Conservation (phyloP, 163 green algal species). For the Prototheca wickerhamii region DNA sequence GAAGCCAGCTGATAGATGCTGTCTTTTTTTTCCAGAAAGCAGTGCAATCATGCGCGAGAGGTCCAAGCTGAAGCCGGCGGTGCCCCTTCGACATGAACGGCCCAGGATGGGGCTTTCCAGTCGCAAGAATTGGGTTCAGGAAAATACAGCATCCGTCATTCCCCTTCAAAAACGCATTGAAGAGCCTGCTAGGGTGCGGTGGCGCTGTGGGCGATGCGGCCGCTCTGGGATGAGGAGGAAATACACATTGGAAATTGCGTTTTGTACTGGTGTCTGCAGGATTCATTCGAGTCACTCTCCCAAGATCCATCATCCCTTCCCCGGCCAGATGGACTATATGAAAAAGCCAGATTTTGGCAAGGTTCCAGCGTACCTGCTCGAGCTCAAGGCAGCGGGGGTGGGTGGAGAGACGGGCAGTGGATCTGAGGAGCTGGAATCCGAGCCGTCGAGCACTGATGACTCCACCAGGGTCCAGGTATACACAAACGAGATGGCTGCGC, state of each 20-base stretch:
- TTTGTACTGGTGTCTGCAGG: no score
- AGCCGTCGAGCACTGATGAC: no score
- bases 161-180: neutral
- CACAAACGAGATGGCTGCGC: no score
- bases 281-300: no score
- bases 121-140: constrained; percentile 74
- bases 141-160: constrained; percentile 31
- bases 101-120: constrained; percentile 60
- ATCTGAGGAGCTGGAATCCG: no score
- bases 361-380: constrained; percentile 54
- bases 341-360: constrained; percentile 39
- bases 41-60: no score
- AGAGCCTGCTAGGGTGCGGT: neutral
- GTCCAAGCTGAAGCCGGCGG: constrained; percentile 47
- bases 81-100: constrained; percentile 47
- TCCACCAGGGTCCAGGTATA: no score
- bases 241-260: neutral
- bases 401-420: constrained; percentile 51
- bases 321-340: constrained; percentile 18
- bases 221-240: neutral
- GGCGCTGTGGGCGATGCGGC: neutral
- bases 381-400: constrained; percentile 44
- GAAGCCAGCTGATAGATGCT: no score
- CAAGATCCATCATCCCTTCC: no score
- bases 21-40: no score